phyloP scores from a whole-genome alignment of 441 rosid species.

The Hura crepitans region DNA sequence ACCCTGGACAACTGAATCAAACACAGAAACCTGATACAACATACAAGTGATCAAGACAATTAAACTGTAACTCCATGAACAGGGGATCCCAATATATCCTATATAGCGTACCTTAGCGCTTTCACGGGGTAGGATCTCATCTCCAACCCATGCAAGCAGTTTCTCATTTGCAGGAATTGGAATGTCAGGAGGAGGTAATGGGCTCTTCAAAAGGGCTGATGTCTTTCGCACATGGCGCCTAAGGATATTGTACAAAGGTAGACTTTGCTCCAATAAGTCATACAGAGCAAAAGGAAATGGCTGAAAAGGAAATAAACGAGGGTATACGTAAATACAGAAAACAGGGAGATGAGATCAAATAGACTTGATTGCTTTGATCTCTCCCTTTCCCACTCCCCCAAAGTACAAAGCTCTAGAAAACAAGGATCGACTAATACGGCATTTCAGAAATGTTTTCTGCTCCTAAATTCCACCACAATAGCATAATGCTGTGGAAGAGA shows the following conservation, averaged over 20 bases:
- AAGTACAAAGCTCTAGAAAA: background rate
- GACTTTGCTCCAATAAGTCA: conserved; percentile 67
- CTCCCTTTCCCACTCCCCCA: conserved; percentile 1
- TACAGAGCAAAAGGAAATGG: conserved; percentile 60
- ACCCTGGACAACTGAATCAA: conserved; percentile 90
- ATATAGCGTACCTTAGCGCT: conserved; percentile 63
- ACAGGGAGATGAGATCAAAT: background rate
- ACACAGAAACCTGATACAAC: conserved; percentile 68
- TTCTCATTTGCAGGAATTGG: conserved; percentile 76
- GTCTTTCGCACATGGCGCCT: conserved; percentile 46
- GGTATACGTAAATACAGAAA: conserved; percentile 15
- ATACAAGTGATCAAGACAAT: conserved; percentile 10
- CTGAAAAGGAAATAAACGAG: conserved; percentile 34
- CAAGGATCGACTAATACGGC: background rate
- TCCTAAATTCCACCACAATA: background rate
- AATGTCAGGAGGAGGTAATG: conserved; percentile 55
- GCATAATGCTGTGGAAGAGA: background rate
- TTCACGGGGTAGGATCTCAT: conserved; percentile 75
- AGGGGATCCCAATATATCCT: conserved; percentile 14
- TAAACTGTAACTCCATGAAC: conserved; percentile 3
- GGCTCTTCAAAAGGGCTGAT: conserved; percentile 43
- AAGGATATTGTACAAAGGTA: conserved; percentile 74
- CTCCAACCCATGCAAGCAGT: conserved; percentile 88
- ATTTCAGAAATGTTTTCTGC: background rate
- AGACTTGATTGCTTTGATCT: background rate